These are phyloP conservation scores for Pythium vanterpoolii DNA, from an alignment of 352 stramenopile species.

Conservation along the genomic window DNA sequence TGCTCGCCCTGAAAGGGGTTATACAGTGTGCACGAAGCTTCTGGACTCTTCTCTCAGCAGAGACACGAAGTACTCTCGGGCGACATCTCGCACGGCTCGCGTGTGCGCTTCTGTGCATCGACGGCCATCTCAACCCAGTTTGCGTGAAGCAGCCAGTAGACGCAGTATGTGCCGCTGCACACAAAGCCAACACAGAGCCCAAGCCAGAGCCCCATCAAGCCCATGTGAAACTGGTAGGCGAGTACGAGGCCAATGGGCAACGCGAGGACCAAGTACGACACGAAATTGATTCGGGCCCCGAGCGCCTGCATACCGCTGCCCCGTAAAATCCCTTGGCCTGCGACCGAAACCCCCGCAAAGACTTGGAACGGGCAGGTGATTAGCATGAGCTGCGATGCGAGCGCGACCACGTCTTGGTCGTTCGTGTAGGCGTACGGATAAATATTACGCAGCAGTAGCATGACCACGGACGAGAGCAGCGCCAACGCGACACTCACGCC, in stretches of 20 bases:
- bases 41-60: conserved; percentile 14
- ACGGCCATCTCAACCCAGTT: conserved; percentile 73
- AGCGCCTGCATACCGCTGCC: conserved; percentile 79
- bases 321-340: conserved; percentile 77
- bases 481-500: conserved; percentile 38
- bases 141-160: conserved; percentile 65
- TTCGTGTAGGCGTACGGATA: conserved; percentile 68
- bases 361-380: conserved; percentile 77
- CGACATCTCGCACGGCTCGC: conserved; percentile 30
- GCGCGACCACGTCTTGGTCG: conserved; percentile 43
- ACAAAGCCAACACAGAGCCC: conserved; percentile 68
- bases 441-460: conserved; percentile 45
- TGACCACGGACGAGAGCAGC: conserved; percentile 48
- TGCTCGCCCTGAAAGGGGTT: no score
- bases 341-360: conserved; percentile 69
- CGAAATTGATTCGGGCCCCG: conserved; percentile 81
- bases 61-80: conserved; percentile 21
- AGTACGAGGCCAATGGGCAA: conserved; percentile 77
- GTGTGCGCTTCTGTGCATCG: conserved; percentile 54
- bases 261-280: conserved; percentile 78
- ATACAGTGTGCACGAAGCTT: background rate
- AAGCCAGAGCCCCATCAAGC: conserved; percentile 78
- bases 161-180: conserved; percentile 55
- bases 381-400: conserved; percentile 61
- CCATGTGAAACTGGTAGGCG: conserved; percentile 58